Evolutionary conservation across 768 basidiomycete species (phyloP), one percentile per base, ranked within the genome.

Genomic region (Floccularia luteovirens): DNA sequence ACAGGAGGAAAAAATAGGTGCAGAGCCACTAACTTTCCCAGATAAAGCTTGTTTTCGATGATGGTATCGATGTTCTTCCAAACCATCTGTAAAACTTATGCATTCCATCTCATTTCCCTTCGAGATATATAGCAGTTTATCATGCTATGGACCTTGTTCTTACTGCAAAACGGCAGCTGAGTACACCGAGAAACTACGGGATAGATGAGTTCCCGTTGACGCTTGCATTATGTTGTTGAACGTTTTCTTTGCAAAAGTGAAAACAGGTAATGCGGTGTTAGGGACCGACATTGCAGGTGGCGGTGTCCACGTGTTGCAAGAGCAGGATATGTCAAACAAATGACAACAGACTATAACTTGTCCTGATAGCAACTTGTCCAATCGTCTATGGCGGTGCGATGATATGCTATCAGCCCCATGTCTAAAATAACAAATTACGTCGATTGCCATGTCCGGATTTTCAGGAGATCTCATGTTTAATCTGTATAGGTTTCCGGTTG

Each of bases 61-160:
- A 85, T 64, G 32, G 77, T 61, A 57, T 80, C 72, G 61, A 84
- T 69, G 64, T 82, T 80, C 58, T 67, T 80, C 78, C 79, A 81
- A 56, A 56, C 56, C 72, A 75, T 74, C 44, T 61, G 61, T 43
- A 46, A 42, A 25, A 38, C 40, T 49, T 45, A 44, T 36, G 39
- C 24, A 47, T 43, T 42, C 25, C 31, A 36, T 38, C 40, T 43
- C 47, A 44, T 43, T 20, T n/a, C n/a, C n/a, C n/a, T n/a, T n/a
- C n/a, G n/a, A n/a, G n/a, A n/a, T n/a, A n/a, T n/a, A n/a, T n/a
- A n/a, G n/a, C n/a, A n/a, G n/a, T n/a, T n/a, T n/a, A n/a, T n/a
- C n/a, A n/a, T n/a, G n/a, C n/a, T n/a, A 32, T 24, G 37, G 38
- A 39, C 43, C 42, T 47, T 47, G 46, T 43, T 43, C 42, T 40